Evolutionary conservation across 805 yeast species (phyloP), one percentile per base, ranked within the genome.

Genomic region (Starmerella vitae): DNA sequence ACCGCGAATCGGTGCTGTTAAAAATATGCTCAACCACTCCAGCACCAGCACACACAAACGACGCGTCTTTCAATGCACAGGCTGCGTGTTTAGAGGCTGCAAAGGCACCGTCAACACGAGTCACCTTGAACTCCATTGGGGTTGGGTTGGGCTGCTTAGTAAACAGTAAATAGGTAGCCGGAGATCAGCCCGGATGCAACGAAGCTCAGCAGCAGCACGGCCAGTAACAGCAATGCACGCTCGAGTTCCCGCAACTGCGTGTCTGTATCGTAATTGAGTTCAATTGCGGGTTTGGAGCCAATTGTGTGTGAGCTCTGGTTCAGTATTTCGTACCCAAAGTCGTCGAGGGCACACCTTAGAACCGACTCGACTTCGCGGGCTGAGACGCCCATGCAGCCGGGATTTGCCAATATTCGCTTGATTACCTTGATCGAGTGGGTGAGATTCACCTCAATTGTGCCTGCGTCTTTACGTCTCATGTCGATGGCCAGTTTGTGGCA

Each of bases 131-230:
- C 26, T 41, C 44, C 38, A 44, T 37, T n/a, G n/a, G n/a, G n/a
- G n/a, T n/a, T n/a, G n/a, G n/a, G n/a, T n/a, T n/a, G n/a, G n/a
- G n/a, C n/a, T n/a, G n/a, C n/a, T n/a, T n/a, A 12, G 32, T 6
- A 2, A 21, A 28, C 17, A 24, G n/a, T n/a, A n/a, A n/a, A n/a
- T n/a, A 27, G 29, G 14, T 38, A 41, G 20, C 54, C 54, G 9
- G 45, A 29, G 6, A 48, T 31, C 4, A 50, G 29, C 17, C 54
- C 52, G 1, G 54, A 41, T 9, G 50, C 46, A 7, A 46, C 40
- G 29, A 50, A 50, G 3, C 42, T 18, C 4, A 47, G 29, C 14
- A 45, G 30, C 20, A 47, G 40, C 25, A 45, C 27, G 3, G 39
- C 33, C 30, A 50, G 40, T 5, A 49, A 32, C 30, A 39, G 36